Conservation (phyloP, 106 monocot species). For the Acanthochlamys bracteata region DNA sequence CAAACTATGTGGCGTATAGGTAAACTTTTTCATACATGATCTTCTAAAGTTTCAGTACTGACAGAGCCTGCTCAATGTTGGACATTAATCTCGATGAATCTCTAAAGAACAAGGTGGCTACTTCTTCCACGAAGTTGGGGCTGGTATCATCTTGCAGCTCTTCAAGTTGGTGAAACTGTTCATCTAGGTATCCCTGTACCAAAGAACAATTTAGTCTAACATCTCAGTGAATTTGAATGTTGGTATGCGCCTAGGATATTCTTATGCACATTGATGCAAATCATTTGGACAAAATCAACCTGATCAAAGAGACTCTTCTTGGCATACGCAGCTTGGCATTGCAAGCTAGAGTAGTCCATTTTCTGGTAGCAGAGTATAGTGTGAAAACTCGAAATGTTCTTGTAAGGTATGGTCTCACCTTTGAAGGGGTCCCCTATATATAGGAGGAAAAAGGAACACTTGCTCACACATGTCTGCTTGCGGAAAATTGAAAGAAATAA, state of each 20-base stretch:
- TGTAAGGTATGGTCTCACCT: not conserved
- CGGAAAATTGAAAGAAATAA: not conserved
- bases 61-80: slow-evolving; percentile 78
- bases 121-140: slow-evolving; percentile 95
- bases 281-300: slow-evolving; percentile 21
- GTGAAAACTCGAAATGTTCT: not conserved
- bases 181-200: slow-evolving; percentile 76
- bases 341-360: slow-evolving; percentile 63
- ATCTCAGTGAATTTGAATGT: no score
- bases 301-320: slow-evolving; percentile 88
- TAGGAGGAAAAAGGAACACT: not conserved
- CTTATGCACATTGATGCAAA: not conserved
- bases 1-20: not conserved
- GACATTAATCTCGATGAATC: slow-evolving; percentile 58
- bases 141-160: slow-evolving; percentile 85
- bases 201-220: not conserved
- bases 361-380: not conserved
- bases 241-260: no score
- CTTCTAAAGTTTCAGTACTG: slow-evolving; percentile 14
- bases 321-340: slow-evolving; percentile 54
- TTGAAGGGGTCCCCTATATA: not conserved
- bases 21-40: not conserved
- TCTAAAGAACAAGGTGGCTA: slow-evolving; percentile 75
- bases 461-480: not conserved
- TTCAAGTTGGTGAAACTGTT: slow-evolving; percentile 85